Base-by-base conservation (phyloP, 2,329 filamentous ascomycete species). In the Thermothelomyces thermophilus region DNA sequence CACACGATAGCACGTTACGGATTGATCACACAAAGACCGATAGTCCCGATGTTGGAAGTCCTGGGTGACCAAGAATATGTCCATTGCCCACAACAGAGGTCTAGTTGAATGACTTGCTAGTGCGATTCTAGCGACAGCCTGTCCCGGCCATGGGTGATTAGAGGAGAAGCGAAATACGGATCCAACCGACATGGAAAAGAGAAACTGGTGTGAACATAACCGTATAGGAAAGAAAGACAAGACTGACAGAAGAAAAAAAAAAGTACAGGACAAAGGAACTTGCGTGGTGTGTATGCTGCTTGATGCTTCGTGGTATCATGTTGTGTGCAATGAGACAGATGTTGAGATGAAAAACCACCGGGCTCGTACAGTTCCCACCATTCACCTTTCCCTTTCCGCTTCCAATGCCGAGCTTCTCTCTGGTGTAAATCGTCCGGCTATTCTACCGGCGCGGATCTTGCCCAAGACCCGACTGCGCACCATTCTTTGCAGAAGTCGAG, bases 121-220 rank as follows among this genome's bases (percentile, higher is more conserved):
- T 46, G 13, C 31, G 13, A 51, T 30, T 37, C 43, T 31, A 46
- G 31, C 42, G 49, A 51, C 44, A 42, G 42, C 48, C 44, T 41
- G 36, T 39, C 41, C n/a, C 44, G 51, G 44, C 49, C 48, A 49
- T 52, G 51, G 45, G 40, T 46, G 31, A 49, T 52, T 54, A 48
- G 44, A 37, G 46, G 31, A 31, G 41, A 41, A 7, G 22, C 34
- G 22, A 52, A 51, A 48, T 11, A 37, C 50, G 33, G 22, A 56
- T 50, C 50, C 54, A 55, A 56, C 44, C 57, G 42, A 47, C 48
- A 50, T 45, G 40, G 50, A 44, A 53, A 55, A 43, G 54, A 55
- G 44, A 55, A 56, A 53, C 31, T 33, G 37, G 41, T 52, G 49
- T 46, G 43, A 46, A 51, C 33, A 49, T 34, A 33, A 30, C 8